Percentiles rank a stretch among this genome's conserved stretches.
Conservation (phyloP, 1,284 basidiomycete genomes). For the Papiliotrema laurentii region DNA sequence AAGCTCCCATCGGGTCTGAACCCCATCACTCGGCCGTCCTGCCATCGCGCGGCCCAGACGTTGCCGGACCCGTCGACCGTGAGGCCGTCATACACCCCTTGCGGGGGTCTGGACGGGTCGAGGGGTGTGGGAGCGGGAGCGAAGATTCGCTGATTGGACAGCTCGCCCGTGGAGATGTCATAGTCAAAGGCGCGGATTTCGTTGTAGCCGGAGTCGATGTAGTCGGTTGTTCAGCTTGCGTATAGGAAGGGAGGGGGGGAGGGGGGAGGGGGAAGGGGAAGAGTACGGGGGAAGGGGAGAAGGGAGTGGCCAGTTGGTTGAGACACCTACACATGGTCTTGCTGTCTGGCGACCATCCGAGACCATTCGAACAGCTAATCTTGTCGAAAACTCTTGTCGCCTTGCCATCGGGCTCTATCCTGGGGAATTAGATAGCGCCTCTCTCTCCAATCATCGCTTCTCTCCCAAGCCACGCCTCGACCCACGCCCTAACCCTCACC, state of each 20-base stretch:
- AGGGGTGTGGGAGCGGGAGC: constrained; percentile 16
- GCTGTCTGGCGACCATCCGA: constrained; percentile 42
- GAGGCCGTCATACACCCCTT: constrained; percentile 43
- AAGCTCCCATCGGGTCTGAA: constrained; percentile 35
- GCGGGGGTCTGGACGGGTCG: constrained; percentile 10
- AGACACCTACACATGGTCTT: constrained; percentile 39
- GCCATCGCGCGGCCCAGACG: constrained; percentile 46
- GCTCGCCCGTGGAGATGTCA: constrained; percentile 24
- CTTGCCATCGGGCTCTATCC: constrained; percentile 23
- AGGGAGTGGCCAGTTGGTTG: not conserved
- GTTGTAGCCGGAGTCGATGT: constrained; percentile 41
- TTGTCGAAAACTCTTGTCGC: constrained; percentile 23
- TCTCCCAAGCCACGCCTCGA: not conserved
- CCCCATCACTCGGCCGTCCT: constrained; percentile 37
- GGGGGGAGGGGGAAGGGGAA: not conserved
- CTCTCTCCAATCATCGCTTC: constrained; percentile 12
- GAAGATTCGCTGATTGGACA: constrained; percentile 28
- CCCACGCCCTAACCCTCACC: too few species aligned
- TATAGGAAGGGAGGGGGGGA: not conserved
- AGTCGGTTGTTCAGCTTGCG: constrained; percentile 27
- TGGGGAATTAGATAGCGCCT: not conserved
- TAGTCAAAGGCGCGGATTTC: constrained; percentile 35
- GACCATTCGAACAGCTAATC: constrained; percentile 42
- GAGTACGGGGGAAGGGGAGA: not conserved
- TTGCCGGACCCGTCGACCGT: constrained; percentile 42